Conservation (phyloP, 441 rosid species). For the Euphorbia corollata region DNA sequence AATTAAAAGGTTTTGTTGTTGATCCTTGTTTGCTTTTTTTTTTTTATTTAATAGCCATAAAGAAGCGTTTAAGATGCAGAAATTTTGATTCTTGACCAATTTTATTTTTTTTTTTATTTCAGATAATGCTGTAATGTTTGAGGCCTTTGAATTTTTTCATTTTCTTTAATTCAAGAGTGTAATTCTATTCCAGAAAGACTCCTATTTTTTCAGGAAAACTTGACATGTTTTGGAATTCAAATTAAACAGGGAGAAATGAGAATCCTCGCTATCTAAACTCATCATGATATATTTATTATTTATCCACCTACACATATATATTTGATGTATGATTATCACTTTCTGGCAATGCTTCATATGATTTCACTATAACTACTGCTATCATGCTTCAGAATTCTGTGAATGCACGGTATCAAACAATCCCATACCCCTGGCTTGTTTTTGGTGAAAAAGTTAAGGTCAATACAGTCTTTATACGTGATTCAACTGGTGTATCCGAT, state of each 20-base stretch:
- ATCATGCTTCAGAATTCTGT: constrained; percentile 78
- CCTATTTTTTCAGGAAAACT: too few species aligned
- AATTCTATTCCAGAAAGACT: not conserved
- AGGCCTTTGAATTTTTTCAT: not conserved
- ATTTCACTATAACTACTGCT: constrained; percentile 4
- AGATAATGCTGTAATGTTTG: not conserved
- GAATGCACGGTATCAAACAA: constrained; percentile 77
- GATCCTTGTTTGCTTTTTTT: not conserved
- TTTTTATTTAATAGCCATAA: not conserved
- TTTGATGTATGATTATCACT: not conserved
- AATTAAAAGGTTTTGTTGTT: not conserved
- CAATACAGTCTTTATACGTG: constrained; percentile 82
- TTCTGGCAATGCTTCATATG: not conserved
- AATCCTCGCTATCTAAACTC: not conserved
- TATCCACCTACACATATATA: too few species aligned
- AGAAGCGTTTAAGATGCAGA: not conserved
- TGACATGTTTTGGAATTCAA: not conserved
- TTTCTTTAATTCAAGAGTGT: not conserved
- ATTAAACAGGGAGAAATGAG: not conserved
- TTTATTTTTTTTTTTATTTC: not conserved
- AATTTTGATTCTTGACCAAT: not conserved
- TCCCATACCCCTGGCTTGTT: constrained; percentile 95
- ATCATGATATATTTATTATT: too few species aligned
- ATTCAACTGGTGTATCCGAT: constrained; percentile 95
- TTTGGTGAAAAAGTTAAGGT: constrained; percentile 97